Evolutionary conservation across 2,329 filamentous ascomycete genomes (phyloP).

Genomic region (Phaeophleospora eucalypticola): DNA sequence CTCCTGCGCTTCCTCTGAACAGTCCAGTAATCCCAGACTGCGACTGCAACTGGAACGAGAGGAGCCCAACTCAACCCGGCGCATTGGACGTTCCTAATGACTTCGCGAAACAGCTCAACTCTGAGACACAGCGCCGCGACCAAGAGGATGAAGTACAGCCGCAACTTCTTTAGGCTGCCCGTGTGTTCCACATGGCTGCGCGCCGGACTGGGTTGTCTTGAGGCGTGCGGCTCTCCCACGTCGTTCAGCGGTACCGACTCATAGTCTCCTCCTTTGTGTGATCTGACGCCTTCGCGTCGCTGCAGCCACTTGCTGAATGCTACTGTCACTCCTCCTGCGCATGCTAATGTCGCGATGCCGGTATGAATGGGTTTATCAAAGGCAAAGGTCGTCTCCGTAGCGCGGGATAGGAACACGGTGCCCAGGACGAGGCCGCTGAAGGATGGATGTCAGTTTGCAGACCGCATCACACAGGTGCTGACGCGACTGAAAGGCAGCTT

Average conservation of each 20-base stretch:
- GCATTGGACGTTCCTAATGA: slow-evolving; percentile 44
- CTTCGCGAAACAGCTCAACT: slow-evolving; percentile 39
- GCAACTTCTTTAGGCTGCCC: slow-evolving; percentile 25
- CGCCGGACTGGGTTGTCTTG: slow-evolving; percentile 18
- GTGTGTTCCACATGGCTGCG: slow-evolving; percentile 20
- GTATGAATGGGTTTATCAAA: slow-evolving; percentile 46
- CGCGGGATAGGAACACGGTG: slow-evolving; percentile 23
- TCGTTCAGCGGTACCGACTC: slow-evolving; percentile 30
- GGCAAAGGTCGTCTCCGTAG: slow-evolving; percentile 28
- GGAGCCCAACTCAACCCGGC: slow-evolving; percentile 27
- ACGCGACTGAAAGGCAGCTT: background rate
- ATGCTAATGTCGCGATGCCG: slow-evolving; percentile 39
- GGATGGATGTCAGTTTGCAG: background rate
- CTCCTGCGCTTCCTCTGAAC: slow-evolving; percentile 15
- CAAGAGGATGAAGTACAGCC: slow-evolving; percentile 26
- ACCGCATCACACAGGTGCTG: background rate
- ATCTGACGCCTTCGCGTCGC: slow-evolving; percentile 6
- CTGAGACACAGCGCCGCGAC: slow-evolving; percentile 31
- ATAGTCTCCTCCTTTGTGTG: slow-evolving; percentile 24
- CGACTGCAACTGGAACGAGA: slow-evolving; percentile 29
- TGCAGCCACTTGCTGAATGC: slow-evolving; percentile 34
- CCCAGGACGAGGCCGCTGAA: slow-evolving; percentile 30
- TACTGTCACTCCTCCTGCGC: slow-evolving; percentile 38
- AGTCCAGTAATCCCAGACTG: slow-evolving; percentile 26
- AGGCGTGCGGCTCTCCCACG: slow-evolving; percentile 17